These are phyloP conservation scores for Mycena pura DNA, from an alignment of 768 basidiomycete species.

Conservation along the genomic window DNA sequence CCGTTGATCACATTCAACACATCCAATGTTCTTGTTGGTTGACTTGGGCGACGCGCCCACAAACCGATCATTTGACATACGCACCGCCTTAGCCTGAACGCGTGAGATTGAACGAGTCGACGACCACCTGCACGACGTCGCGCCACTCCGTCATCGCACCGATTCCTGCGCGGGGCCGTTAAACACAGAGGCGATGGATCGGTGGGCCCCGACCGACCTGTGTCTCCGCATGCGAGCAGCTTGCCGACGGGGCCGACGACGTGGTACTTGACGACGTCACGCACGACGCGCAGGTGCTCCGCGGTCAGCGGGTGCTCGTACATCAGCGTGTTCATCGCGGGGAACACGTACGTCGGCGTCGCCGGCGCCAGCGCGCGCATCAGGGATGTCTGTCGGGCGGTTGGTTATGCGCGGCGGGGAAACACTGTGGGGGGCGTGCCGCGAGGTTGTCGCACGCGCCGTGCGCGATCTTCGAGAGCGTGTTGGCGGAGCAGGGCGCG, in stretches of 20 bases:
- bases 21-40: no score
- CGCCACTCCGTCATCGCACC: conserved; percentile 98
- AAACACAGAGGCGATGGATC: neutral
- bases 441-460: conserved; percentile 91
- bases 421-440: conserved; percentile 52
- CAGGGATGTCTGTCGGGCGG: conserved; percentile 65
- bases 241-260: conserved; percentile 91
- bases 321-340: conserved; percentile 99
- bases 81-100: neutral
- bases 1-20: no score
- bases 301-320: conserved; percentile 92
- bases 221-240: conserved; percentile 87
- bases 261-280: conserved; percentile 78
- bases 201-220: conserved; percentile 60
- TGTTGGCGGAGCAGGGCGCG: conserved; percentile 97
- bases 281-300: conserved; percentile 78
- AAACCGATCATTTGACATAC: neutral
- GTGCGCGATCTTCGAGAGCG: conserved; percentile 88
- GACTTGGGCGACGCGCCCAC: no score
- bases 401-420: neutral
- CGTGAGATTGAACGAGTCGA: conserved; percentile 54
- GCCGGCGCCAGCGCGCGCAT: conserved; percentile 83
- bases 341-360: conserved; percentile 90
- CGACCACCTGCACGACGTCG: conserved; percentile 82
- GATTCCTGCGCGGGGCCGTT: conserved; percentile 55